A percentile compares a stretch with the other conserved stretches of the same genome.
phyloP scores from a whole-genome alignment of 1,284 basidiomycete genomes.

The Moesziomyces sp. region DNA sequence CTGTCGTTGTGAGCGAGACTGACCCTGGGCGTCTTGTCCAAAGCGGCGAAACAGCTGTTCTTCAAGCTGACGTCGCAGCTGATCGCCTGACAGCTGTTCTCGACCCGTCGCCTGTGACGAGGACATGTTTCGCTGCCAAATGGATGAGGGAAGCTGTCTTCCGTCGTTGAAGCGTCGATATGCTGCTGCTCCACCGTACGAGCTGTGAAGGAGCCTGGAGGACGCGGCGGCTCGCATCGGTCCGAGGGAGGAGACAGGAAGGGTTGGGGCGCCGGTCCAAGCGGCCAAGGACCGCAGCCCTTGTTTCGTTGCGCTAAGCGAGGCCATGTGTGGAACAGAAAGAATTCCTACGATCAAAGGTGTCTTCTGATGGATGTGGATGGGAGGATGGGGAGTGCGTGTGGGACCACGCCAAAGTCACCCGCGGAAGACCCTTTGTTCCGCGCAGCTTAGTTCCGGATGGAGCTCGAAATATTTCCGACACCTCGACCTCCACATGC shows the following conservation, averaged over 20 bases:
- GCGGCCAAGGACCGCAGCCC: background rate
- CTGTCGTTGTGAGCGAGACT: conserved; percentile 4
- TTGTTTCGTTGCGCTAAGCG: background rate
- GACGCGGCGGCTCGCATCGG: background rate
- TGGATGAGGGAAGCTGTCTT: background rate
- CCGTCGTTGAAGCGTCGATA: conserved; percentile 11
- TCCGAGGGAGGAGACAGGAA: background rate
- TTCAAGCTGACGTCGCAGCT: conserved; percentile 29
- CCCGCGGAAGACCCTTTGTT: no score
- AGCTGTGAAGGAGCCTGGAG: conserved; percentile 4
- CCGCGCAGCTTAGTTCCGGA: no score
- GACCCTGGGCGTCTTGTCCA: conserved; percentile 16
- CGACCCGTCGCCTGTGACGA: conserved; percentile 9
- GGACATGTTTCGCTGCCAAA: background rate
- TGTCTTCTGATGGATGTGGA: background rate
- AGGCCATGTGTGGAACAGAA: background rate
- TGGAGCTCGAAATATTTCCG: background rate
- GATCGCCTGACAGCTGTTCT: conserved; percentile 27
- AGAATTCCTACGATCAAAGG: background rate
- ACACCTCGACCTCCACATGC: background rate
- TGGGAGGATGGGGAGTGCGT: background rate
- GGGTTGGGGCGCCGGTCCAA: background rate
- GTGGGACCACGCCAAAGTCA: no score
- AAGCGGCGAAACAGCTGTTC: conserved; percentile 36
- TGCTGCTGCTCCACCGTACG: background rate